Percentiles rank a stretch among this genome's conserved stretches.
Conservation (phyloP, 495 filamentous ascomycete genomes). For the Tuber microsphaerosporum region DNA sequence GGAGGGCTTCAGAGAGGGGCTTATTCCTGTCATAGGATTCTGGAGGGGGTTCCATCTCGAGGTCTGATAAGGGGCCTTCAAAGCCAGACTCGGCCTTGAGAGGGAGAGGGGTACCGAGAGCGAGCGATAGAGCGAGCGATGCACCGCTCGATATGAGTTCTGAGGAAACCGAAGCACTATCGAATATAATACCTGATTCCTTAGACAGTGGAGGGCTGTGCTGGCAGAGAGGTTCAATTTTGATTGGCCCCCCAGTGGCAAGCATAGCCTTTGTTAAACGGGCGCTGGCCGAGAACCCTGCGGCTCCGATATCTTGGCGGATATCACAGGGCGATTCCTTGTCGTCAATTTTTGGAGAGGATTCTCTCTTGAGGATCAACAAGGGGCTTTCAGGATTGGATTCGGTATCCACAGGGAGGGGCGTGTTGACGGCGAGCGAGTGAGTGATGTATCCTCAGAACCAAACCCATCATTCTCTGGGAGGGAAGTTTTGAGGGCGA, state of each 20-base stretch:
- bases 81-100: background rate
- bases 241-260: background rate
- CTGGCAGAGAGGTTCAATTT: background rate
- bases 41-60: background rate
- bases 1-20: background rate
- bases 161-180: background rate
- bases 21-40: background rate
- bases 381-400: background rate
- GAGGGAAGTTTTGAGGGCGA: background rate
- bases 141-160: background rate
- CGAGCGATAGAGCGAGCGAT: background rate
- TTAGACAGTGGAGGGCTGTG: background rate
- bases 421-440: background rate
- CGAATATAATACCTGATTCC: background rate
- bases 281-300: background rate
- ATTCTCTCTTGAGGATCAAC: background rate
- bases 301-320: background rate
- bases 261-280: background rate
- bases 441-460: too few species aligned
- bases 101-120: background rate
- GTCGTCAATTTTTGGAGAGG: background rate
- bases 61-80: background rate
- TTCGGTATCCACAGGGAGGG: background rate
- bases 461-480: too few species aligned
- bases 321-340: background rate